Evolutionary conservation across 257 asterid species (phyloP).

Genomic region (Gynochthodes officinalis): DNA sequence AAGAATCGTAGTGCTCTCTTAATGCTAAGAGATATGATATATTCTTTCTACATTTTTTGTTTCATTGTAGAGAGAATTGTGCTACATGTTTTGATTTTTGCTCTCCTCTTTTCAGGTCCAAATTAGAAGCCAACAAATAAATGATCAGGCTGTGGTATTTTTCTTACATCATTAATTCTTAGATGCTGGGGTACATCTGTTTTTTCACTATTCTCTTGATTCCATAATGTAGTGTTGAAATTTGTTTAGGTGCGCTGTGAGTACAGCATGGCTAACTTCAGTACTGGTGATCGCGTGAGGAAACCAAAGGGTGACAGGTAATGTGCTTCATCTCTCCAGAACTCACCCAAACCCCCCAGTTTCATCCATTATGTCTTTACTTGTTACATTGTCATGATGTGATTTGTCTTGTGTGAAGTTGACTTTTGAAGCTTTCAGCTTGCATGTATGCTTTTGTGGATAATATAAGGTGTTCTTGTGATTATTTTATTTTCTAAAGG

Average conservation of each 20-base stretch:
- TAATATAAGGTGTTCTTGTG: not conserved
- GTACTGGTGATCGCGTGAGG: conserved; percentile 94
- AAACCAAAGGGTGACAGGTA: conserved; percentile 96
- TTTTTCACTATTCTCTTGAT: not conserved
- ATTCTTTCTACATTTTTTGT: not conserved
- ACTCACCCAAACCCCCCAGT: not conserved
- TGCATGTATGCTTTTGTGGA: not conserved
- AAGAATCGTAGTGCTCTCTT: not conserved
- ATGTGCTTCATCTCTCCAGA: not conserved
- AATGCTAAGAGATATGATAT: not conserved
- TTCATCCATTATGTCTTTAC: not conserved
- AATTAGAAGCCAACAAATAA: conserved; percentile 73
- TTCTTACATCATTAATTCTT: conserved; percentile 18
- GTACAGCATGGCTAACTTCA: conserved; percentile 98
- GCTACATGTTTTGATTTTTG: conserved; percentile 6
- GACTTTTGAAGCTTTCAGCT: not conserved
- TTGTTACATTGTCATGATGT: not conserved
- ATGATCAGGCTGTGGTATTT: conserved; percentile 84
- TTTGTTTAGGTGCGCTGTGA: conserved; percentile 79
- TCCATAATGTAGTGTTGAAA: not conserved
- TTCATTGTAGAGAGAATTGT: not conserved
- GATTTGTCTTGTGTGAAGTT: not conserved
- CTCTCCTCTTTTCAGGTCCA: conserved; percentile 50
- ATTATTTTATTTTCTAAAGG: not conserved
- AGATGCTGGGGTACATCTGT: not conserved